Conservation (phyloP, 768 basidiomycete species). For the Leucocoprinus birnbaumii region DNA sequence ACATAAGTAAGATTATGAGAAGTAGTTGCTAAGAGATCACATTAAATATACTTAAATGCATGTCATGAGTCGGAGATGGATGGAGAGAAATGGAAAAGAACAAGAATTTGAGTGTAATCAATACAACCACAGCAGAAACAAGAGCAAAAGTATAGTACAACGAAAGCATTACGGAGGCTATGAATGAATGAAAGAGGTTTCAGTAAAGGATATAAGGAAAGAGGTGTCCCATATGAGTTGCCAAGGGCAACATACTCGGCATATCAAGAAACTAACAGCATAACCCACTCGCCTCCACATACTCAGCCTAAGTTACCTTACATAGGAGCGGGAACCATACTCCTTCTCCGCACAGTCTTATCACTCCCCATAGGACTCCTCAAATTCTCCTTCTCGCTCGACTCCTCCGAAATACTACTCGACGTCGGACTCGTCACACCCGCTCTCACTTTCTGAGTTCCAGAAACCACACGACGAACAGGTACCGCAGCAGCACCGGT, state of each 20-base stretch:
- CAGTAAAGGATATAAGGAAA: neutral
- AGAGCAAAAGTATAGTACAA: slow-evolving; percentile 12
- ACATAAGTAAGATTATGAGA: too few species aligned
- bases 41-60: too few species aligned
- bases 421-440: slow-evolving; percentile 33
- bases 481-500: slow-evolving; percentile 25
- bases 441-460: slow-evolving; percentile 26
- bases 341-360: slow-evolving; percentile 24
- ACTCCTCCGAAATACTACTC: slow-evolving; percentile 35
- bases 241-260: slow-evolving; percentile 2
- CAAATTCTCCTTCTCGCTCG: slow-evolving; percentile 62
- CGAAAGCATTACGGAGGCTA: neutral
- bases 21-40: too few species aligned
- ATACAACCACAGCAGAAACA: slow-evolving; percentile 12
- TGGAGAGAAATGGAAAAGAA: neutral
- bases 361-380: slow-evolving; percentile 19
- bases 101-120: slow-evolving; percentile 3
- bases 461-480: slow-evolving; percentile 30
- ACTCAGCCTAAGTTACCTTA: neutral
- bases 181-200: neutral
- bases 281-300: neutral
- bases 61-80: neutral
- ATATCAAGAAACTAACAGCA: neutral
- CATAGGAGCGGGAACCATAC: slow-evolving; percentile 29
- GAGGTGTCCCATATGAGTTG: slow-evolving; percentile 3